Conservation (phyloP, 23 red algal species). For the Gracilaria gracilis region DNA sequence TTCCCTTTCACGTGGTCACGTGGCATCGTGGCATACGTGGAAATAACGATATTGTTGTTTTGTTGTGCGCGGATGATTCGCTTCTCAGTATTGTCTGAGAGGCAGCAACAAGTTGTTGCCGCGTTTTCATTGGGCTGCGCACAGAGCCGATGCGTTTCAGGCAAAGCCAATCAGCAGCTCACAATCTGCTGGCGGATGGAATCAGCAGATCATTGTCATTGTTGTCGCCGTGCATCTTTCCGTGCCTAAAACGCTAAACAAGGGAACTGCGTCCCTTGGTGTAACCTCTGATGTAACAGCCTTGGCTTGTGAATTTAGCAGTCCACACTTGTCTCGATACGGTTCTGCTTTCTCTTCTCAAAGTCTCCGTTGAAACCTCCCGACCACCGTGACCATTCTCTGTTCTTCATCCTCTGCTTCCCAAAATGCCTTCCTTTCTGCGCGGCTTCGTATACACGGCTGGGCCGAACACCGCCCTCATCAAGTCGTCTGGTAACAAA, state of each 20-base stretch:
- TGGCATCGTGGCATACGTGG: not conserved
- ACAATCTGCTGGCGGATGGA: no score
- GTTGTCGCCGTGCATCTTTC: not conserved
- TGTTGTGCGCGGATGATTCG: no score
- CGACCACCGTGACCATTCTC: not conserved
- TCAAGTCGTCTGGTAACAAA: conserved; percentile 65
- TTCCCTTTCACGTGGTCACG: not conserved
- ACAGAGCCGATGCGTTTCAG: no score
- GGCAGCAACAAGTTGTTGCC: no score
- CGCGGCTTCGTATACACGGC: conserved; percentile 45
- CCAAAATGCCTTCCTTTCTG: conserved; percentile 31
- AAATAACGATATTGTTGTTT: no score
- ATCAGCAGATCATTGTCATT: not conserved
- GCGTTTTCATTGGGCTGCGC: not conserved
- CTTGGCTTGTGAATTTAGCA: no score
- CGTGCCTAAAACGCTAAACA: no score
- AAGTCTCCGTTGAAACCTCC: not conserved
- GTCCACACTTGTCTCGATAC: no score
- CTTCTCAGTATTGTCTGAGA: no score
- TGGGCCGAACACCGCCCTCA: conserved; percentile 79
- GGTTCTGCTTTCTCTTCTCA: not conserved
- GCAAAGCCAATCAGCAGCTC: not conserved
- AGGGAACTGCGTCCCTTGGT: no score
- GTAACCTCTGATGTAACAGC: no score
- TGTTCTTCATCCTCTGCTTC: not conserved